These are phyloP conservation scores for Delphinella strobiligena DNA, from an alignment of 2,329 filamentous ascomycete species.

Conservation along the genomic window DNA sequence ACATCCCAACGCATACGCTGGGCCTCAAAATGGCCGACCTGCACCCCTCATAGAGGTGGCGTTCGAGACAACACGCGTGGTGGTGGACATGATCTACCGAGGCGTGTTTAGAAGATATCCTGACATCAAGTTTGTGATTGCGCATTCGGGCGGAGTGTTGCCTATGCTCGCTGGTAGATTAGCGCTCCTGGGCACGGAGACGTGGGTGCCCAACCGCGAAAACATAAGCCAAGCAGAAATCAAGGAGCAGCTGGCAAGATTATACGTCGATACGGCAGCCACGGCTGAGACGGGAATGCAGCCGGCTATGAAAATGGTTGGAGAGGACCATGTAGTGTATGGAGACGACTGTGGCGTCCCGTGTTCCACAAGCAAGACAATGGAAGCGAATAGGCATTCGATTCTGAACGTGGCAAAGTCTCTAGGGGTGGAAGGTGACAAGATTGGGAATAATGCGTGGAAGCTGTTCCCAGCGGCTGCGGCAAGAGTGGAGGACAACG, in stretches of 20 bases:
- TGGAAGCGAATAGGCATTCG: constrained; percentile 1
- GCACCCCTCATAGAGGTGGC: not conserved
- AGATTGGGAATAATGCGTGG: not conserved
- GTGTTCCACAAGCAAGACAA: not conserved
- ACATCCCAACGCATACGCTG: not conserved
- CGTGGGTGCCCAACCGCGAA: constrained; percentile 1
- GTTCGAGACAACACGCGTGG: not conserved
- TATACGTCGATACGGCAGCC: constrained; percentile 1
- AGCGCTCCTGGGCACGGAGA: not conserved
- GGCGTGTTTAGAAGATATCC: not conserved
- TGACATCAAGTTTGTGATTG: not conserved
- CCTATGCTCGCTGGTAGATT: not conserved
- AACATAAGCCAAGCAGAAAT: not conserved
- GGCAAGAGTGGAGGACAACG: not conserved
- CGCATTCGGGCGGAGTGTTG: not conserved
- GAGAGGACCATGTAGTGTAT: constrained; percentile 1
- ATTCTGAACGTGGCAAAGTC: not conserved
- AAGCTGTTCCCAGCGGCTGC: not conserved
- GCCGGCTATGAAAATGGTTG: constrained; percentile 1
- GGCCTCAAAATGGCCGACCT: not conserved
- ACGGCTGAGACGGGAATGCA: constrained; percentile 1
- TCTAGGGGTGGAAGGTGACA: not conserved
- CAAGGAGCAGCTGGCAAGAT: not conserved
- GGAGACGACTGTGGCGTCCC: constrained; percentile 1
- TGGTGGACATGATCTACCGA: not conserved